These are phyloP conservation scores for Adansonia madagascariensis DNA, from an alignment of 441 rosid genomes.

Conservation along the genomic window DNA sequence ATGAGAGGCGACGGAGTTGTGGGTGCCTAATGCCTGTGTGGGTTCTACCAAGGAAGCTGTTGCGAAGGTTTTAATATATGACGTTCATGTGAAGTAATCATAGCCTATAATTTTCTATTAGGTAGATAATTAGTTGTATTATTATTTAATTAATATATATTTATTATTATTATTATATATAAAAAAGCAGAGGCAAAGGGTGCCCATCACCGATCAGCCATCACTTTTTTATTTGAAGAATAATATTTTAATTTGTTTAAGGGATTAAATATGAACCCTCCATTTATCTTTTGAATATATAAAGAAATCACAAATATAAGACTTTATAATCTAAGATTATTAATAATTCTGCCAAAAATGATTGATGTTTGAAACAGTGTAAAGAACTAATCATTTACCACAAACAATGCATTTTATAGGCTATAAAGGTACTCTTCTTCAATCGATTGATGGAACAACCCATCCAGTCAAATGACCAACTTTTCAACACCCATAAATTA, in stretches of 20 bases:
- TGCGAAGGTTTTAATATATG: neutral
- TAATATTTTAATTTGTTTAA: neutral
- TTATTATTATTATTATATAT: neutral
- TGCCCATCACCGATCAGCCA: neutral
- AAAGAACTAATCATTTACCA: neutral
- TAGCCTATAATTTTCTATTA: neutral
- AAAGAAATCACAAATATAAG: neutral
- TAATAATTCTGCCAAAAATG: neutral
- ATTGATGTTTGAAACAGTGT: neutral
- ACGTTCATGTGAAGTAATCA: neutral
- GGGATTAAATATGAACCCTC: neutral
- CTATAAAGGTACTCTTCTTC: neutral
- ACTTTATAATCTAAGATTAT: neutral
- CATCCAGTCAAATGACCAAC: neutral
- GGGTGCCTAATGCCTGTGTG: no score
- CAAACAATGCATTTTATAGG: neutral
- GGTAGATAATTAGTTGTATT: neutral
- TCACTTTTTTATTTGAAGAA: neutral
- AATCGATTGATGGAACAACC: conserved; percentile 11
- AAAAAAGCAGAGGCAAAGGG: neutral
- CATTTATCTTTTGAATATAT: neutral
- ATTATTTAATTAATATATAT: neutral
- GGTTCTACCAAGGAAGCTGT: no score
- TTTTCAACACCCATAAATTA: neutral
- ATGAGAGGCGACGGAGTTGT: no score